Conservation (phyloP, 2,329 filamentous ascomycete genomes). For the Xylariomycetidae sp. region DNA sequence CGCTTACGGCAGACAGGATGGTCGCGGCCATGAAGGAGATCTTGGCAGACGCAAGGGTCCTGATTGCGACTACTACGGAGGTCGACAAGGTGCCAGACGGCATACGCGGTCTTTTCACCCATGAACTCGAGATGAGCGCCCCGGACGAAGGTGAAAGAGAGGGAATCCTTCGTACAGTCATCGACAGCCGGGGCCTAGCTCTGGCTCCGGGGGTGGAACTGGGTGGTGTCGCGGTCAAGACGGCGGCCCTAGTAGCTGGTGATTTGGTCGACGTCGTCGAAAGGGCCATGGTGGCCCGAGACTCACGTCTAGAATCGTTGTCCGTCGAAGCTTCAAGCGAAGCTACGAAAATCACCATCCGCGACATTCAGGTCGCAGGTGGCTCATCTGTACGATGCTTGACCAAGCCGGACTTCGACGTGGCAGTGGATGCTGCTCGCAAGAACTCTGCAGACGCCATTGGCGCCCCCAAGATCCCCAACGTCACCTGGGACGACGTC, state of each 20-base stretch:
- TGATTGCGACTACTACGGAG: constrained; percentile 92
- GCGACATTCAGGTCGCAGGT: constrained; percentile 84
- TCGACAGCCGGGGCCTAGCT: constrained; percentile 69
- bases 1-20: constrained; percentile 86
- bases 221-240: constrained; percentile 82
- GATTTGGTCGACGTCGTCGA: constrained; percentile 94
- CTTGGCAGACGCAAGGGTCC: constrained; percentile 68
- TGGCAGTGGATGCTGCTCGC: constrained; percentile 88
- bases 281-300: constrained; percentile 72
- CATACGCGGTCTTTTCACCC: constrained; percentile 84
- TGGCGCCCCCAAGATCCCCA: constrained; percentile 94
- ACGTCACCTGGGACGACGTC: constrained; percentile 94
- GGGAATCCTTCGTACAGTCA: constrained; percentile 72
- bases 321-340: constrained; percentile 41
- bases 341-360: constrained; percentile 51
- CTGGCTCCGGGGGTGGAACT: constrained; percentile 81
- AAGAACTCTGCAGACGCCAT: constrained; percentile 99
- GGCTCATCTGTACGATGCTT: constrained; percentile 73
- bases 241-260: constrained; percentile 87
- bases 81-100: constrained; percentile 91
- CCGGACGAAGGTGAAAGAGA: constrained; percentile 91
- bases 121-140: constrained; percentile 89
- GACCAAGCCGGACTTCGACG: constrained; percentile 77
- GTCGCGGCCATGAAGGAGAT: constrained; percentile 79
- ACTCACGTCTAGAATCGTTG: constrained; percentile 67